Evolutionary conservation across 441 rosid species (phyloP), one percentile per base, ranked within the genome.

Genomic region (Breynia disticha): DNA sequence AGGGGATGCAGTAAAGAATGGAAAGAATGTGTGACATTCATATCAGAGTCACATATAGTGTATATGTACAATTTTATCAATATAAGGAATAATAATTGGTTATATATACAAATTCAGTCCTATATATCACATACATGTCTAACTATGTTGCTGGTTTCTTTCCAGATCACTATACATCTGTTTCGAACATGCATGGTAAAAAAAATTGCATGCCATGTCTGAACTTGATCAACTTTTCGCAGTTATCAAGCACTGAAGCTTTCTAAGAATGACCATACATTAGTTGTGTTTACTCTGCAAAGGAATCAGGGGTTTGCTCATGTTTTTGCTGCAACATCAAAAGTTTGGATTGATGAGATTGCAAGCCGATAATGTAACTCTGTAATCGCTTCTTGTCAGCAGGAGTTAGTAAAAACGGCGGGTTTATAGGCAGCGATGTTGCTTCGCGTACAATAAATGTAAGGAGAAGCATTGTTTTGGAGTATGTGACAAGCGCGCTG

Each of bases 381-480:
- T 73, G 73, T 46, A 84, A 74, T 73, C 74, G 66, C 72, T 72
- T 75, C 77, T 74, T 71, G 60, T 67, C 56, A 32, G 77, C 74
- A 62, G 63, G 64, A 48, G 79, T 70, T 61, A 78, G 66, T 35
- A 68, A 55, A 74, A 88, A 79, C 54, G 79, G 86, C 44, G 81
- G 94, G 57, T 67, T 75, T 60, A 81, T 52, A 16, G 81, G 81
- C 59, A 85, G 73, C 72, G 74, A 74, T 44, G 62, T 48, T 48
- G 96, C 91, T 71, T 83, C 96, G 60, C 71, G 81, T n/a, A 67
- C 62, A 53, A 87, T 65, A 63, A 87, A 82, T 45, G 83, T 75
- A 59, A 87, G 82, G 42, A 87, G 76, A 61, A 82, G 72, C 78
- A 71, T 63, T 42, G 96, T 84, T 81, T 83, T 82, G 52, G 80